These are phyloP conservation scores for Sporothrix phasma DNA, from an alignment of 2,329 filamentous ascomycete species.

Conservation along the genomic window DNA sequence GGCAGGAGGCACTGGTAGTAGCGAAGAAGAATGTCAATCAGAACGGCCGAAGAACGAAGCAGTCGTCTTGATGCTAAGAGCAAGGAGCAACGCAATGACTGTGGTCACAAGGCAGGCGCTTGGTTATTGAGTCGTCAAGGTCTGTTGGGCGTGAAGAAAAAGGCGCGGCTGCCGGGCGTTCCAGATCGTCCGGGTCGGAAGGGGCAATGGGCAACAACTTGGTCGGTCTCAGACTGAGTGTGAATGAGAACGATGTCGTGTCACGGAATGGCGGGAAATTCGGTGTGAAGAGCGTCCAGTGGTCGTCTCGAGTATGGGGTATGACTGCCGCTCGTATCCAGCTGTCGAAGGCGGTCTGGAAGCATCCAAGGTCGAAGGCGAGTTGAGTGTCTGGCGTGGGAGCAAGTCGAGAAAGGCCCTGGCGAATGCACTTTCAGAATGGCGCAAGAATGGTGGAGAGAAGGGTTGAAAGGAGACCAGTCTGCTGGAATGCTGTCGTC, in stretches of 20 bases:
- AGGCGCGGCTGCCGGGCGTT: background rate
- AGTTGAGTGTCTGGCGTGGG: background rate
- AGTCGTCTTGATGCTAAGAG: background rate
- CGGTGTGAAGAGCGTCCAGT: background rate
- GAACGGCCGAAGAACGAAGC: background rate
- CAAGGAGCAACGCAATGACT: background rate
- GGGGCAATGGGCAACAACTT: background rate
- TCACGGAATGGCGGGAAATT: background rate
- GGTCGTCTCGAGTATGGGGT: background rate
- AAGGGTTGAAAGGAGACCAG: background rate
- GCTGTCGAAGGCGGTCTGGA: background rate
- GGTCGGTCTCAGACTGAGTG: background rate
- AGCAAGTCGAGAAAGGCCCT: background rate
- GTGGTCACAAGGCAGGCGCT: background rate
- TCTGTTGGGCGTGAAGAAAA: background rate
- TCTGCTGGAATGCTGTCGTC: slow-evolving; percentile 1
- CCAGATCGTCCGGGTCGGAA: background rate
- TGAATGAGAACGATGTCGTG: background rate
- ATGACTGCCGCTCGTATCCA: background rate
- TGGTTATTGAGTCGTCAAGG: background rate
- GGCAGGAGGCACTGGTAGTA: background rate
- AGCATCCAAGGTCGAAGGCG: background rate
- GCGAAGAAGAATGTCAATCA: background rate
- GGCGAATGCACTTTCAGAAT: background rate
- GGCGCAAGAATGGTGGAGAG: background rate